Evolutionary conservation across 2,329 filamentous ascomycete species (phyloP), one percentile per base, ranked within the genome.

Genomic region (Ascochyta lentis): DNA sequence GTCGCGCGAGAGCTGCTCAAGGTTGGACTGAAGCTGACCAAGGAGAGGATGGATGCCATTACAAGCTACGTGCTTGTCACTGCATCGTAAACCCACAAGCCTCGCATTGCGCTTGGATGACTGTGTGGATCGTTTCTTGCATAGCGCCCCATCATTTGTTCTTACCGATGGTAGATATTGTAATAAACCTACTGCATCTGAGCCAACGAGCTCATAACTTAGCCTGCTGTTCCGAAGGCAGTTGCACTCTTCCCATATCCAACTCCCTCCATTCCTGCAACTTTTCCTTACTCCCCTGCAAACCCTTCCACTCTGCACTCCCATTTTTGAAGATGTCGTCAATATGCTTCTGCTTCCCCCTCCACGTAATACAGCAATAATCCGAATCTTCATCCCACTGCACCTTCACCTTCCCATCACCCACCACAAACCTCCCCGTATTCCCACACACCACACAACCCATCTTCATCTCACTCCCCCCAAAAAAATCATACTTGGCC

Each of bases 1-100:
- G 86, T 97, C 54, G 92, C 92, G 43, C 84, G 86, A 67, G 95
- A 99, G 77, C 71, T 99, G 68, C 76, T 99, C 73, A 88, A 87
- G 67, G 87, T 98, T 46, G 90, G 90, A n/a, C 76, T 99, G 72
- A 97, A 96, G 81, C 77, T 99, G 73, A 98, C 94, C 38, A 96
- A 89, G 53, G 95, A 99, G 83, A 84, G 95, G 64, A 96, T 98
- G 92, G 84, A 86, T 68, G 83, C 84, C 50, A 86, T 88, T 60
- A 88, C 85, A 13, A 73, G 71, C 52, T 75, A 73, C 58, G 71
- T 75, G 34, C 71, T 75, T 59, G 71, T 75, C 23, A 72, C 69
- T 48, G 70, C 72, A 23, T 72, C 70, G 35, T 47, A 42, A 39
- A 40, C 26, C 4, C 26, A 29, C 9, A 29, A 29, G 27, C 27